A percentile compares a stretch with the other conserved stretches of the same genome.
Evolutionary conservation across 805 yeast species (phyloP).

Genomic region (Crinitomyces ghanaensis): DNA sequence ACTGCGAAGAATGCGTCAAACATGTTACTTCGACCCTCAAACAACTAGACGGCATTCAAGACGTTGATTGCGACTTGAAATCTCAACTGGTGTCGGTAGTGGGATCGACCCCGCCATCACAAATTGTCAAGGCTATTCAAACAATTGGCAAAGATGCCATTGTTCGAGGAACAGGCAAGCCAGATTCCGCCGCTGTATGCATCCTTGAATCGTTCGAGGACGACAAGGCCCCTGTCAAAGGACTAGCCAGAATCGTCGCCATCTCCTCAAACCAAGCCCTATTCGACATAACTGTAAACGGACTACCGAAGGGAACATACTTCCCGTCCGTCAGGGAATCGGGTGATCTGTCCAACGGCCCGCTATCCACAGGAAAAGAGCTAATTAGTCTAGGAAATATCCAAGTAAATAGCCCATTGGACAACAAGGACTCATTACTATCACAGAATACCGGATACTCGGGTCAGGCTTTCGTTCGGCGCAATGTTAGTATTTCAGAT

Average conservation of each 20-base stretch:
- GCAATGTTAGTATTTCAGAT: conserved; percentile 39
- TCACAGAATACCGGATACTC: conserved; percentile 12
- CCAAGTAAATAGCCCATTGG: conserved; percentile 9
- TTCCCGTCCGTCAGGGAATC: conserved; percentile 54
- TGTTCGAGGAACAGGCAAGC: conserved; percentile 79
- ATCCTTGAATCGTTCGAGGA: conserved; percentile 64
- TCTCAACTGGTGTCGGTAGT: conserved; percentile 53
- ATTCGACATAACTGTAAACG: conserved; percentile 71
- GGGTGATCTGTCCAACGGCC: conserved; percentile 60
- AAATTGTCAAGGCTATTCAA: conserved; percentile 56
- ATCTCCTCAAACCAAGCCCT: conserved; percentile 42
- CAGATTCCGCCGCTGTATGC: conserved; percentile 84
- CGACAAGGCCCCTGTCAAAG: conserved; percentile 54
- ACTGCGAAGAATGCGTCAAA: conserved; percentile 61
- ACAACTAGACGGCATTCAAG: conserved; percentile 37
- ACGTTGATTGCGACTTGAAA: conserved; percentile 44
- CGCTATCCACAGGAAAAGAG: conserved; percentile 23
- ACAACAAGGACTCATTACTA: conserved; percentile 4
- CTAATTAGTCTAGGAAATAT: conserved; percentile 28
- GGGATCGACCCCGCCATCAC: conserved; percentile 69
- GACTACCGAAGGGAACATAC: conserved; percentile 54
- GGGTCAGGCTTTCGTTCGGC: conserved; percentile 32
- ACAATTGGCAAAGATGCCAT: conserved; percentile 78
- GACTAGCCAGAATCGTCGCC: conserved; percentile 75
- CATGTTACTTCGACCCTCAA: conserved; percentile 45